These are phyloP conservation scores for Noccaea bulbosa DNA, from an alignment of 345 rosid species.

Conservation along the genomic window DNA sequence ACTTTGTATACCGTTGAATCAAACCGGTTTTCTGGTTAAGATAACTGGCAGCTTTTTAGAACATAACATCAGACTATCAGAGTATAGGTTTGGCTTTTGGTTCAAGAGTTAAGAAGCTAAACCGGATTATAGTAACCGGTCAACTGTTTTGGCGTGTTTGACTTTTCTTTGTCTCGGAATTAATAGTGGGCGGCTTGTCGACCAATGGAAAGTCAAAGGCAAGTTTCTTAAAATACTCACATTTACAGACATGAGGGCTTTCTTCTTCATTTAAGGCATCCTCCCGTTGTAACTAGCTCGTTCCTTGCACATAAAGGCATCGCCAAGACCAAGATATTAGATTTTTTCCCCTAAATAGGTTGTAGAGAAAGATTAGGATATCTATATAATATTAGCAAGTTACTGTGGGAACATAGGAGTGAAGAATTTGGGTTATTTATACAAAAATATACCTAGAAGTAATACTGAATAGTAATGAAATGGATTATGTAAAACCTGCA, in stretches of 20 bases:
- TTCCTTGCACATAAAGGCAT: slow-evolving; percentile 29
- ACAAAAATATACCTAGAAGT: not conserved
- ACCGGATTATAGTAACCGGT: slow-evolving; percentile 19
- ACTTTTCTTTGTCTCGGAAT: slow-evolving; percentile 23
- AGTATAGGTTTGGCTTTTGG: slow-evolving; percentile 7
- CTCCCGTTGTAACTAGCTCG: slow-evolving; percentile 28
- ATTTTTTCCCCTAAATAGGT: not conserved
- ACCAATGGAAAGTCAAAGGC: slow-evolving; percentile 29
- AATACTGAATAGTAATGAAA: not conserved
- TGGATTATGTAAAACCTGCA: not conserved
- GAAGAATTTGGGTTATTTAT: not conserved
- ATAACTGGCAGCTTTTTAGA: not conserved
- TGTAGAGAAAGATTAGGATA: not conserved
- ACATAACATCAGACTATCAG: not conserved
- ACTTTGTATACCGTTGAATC: slow-evolving; percentile 27
- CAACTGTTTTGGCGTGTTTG: slow-evolving; percentile 36
- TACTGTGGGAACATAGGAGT: not conserved
- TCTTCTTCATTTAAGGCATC: slow-evolving; percentile 33
- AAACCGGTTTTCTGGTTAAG: slow-evolving; percentile 8
- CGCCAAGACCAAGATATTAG: not conserved
- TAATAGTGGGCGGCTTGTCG: slow-evolving; percentile 27
- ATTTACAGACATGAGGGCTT: slow-evolving; percentile 39
- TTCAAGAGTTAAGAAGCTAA: slow-evolving; percentile 2
- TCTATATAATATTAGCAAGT: slow-evolving; percentile 1
- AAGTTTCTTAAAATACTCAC: slow-evolving; percentile 33